Evolutionary conservation across 345 rosid genomes (phyloP), one percentile per base, ranked within the genome.

Genomic region (Eucalyptus lansdowneana): DNA sequence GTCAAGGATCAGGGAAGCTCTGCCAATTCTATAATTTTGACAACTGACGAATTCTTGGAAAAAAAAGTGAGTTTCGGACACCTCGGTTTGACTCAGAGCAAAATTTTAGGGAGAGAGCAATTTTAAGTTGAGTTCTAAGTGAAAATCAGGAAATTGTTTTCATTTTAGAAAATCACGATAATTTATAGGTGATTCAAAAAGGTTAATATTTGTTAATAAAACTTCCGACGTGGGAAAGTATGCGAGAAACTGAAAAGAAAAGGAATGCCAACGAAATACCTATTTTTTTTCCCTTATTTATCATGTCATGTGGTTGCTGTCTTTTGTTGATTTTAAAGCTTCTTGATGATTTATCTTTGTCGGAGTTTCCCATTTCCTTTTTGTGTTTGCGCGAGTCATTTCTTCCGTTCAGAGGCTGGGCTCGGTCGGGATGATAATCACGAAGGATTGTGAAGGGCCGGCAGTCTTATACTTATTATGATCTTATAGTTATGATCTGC

Each of bases 1-100:
- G 97, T 96, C 92, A 96, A 96, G 93, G 96, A 97, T 88, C 99
- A 97, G 88, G 97, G 96, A 54, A 92, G 94, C 88, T 96, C 98
- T 51, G 31, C 31, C 25, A 29, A 29, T 87, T 53, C 29, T 53
- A 25, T 25, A 24, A 11, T 58, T 58, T 58, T 58, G 65, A 24
- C 0, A 58, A 25, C 67, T 24, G n/a, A 25, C 29, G 14, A 58
- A 10, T 58, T 58, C 65, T 58, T 58, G 65, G 29, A 58, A 58
- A 58, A 58, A 58, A 10, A 11, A 10, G 65, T 50, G 54, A 58
- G 29, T 58, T 58, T 58, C 14, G 29, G 54, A 50, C 54, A 50
- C 21, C 54, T 50, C 6, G 54, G 54, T 50, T 50, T 25, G 29
- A 58, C 13, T 58, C 65, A 11, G 6, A 49, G 29, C n/a, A 42